Percentiles rank a stretch among this genome's conserved stretches.
Conservation (phyloP, 805 yeast species). For the Sugiyamaella americana region DNA sequence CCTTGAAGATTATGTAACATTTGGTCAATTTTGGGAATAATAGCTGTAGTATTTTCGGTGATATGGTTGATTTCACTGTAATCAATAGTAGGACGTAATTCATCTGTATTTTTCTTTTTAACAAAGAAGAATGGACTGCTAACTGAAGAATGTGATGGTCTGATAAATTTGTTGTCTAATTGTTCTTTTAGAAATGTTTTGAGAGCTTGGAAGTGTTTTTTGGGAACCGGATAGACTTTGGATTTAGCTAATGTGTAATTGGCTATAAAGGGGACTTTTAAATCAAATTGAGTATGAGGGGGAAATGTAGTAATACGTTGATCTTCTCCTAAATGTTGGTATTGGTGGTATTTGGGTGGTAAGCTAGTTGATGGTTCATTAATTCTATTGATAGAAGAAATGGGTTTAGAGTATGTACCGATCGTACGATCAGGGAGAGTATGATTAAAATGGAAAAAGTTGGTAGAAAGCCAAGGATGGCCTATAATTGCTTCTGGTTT, state of each 20-base stretch:
- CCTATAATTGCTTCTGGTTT: background rate
- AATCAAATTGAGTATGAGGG: background rate
- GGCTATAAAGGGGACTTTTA: background rate
- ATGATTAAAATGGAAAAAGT: background rate
- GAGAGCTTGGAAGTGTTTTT: background rate
- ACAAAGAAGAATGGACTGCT: background rate
- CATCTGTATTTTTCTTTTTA: background rate
- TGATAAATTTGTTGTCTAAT: background rate
- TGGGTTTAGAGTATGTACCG: background rate
- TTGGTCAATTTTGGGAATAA: slow-evolving; percentile 1
- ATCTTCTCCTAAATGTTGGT: background rate
- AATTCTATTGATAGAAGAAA: background rate
- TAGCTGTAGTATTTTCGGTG: background rate
- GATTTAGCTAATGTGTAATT: background rate
- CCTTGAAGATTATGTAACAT: background rate
- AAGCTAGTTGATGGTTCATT: no score
- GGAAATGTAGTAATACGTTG: background rate
- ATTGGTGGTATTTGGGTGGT: no score
- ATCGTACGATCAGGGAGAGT: background rate
- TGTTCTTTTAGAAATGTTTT: background rate
- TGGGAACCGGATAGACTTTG: background rate
- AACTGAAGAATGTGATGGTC: background rate
- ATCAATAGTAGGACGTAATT: background rate
- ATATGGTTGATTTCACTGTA: background rate
- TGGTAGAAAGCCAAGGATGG: background rate